Conservation (phyloP, 2,329 filamentous ascomycete species). For the Aspergillus pseudoglaucus region DNA sequence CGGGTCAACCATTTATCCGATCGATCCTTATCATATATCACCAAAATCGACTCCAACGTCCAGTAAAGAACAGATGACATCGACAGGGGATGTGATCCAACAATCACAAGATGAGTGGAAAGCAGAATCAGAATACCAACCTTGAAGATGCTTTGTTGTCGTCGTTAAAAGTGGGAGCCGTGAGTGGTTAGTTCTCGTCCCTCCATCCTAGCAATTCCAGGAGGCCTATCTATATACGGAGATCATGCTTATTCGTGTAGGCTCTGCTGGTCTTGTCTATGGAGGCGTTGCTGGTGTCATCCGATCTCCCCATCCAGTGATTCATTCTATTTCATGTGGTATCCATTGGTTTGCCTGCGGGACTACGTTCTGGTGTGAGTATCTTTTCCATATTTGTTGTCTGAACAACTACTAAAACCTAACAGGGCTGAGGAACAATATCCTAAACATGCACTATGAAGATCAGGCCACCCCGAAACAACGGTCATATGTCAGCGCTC, state of each 20-base stretch:
- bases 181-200: slow-evolving; percentile 46
- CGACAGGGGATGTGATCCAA: neutral
- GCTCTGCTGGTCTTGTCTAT: slow-evolving; percentile 52
- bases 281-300: slow-evolving; percentile 68
- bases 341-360: slow-evolving; percentile 78
- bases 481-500: slow-evolving; percentile 58
- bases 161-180: slow-evolving; percentile 54
- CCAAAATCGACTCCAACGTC: no score
- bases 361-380: slow-evolving; percentile 67
- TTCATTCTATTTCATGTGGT: slow-evolving; percentile 67
- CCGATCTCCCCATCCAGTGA: slow-evolving; percentile 55
- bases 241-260: slow-evolving; percentile 7
- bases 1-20: no score
- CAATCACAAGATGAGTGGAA: slow-evolving; percentile 22
- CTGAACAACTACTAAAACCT: slow-evolving; percentile 41
- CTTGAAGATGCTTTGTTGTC: slow-evolving; percentile 20
- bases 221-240: neutral
- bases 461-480: slow-evolving; percentile 52
- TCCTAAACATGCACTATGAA: slow-evolving; percentile 44
- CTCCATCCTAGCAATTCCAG: neutral
- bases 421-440: slow-evolving; percentile 36
- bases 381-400: neutral
- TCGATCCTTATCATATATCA: no score
- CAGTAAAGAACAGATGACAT: neutral
- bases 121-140: slow-evolving; percentile 10